Evolutionary conservation across 176 grass and related monocot genomes (phyloP).

Genomic region (Triticum urartu): DNA sequence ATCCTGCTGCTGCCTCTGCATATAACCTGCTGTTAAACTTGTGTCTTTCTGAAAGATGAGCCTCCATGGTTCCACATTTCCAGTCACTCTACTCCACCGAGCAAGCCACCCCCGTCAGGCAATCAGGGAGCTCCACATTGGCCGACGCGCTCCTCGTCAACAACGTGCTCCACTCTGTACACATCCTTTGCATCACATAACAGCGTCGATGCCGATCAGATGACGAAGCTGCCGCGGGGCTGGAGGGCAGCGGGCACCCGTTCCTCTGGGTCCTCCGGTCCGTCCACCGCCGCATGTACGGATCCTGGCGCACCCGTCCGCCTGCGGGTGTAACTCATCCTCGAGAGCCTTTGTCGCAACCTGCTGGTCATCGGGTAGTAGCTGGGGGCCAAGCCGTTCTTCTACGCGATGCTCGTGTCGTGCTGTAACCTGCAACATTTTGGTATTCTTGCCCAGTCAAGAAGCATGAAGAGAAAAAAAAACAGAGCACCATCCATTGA

Average conservation of each 20-base stretch:
- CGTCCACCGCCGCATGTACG: slow-evolving; percentile 6
- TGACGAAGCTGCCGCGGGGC: slow-evolving; percentile 47
- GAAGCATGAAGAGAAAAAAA: not conserved
- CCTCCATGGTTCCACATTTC: too few species aligned
- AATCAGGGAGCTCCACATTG: slow-evolving; percentile 9
- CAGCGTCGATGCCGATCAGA: slow-evolving; percentile 42
- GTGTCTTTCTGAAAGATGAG: too few species aligned
- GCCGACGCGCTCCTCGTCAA: slow-evolving; percentile 41
- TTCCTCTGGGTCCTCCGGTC: slow-evolving; percentile 56
- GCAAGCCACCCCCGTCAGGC: not conserved
- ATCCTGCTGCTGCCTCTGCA: too few species aligned
- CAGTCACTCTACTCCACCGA: not conserved
- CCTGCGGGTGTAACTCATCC: slow-evolving; percentile 55
- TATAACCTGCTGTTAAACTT: too few species aligned
- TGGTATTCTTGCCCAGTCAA: not conserved
- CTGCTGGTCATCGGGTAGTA: slow-evolving; percentile 53
- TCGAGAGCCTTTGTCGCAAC: slow-evolving; percentile 43
- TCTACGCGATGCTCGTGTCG: slow-evolving; percentile 48
- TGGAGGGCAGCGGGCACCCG: not conserved
- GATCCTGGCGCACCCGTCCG: too few species aligned
- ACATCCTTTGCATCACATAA: slow-evolving; percentile 59
- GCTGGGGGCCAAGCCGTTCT: slow-evolving; percentile 44
- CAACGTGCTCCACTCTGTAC: slow-evolving; percentile 40
- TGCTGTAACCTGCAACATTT: too few species aligned
- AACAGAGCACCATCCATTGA: too few species aligned